A percentile compares a stretch with the other conserved stretches of the same genome.
phyloP scores from a whole-genome alignment of 1,284 basidiomycete genomes.

The Kwoniella shivajii region DNA sequence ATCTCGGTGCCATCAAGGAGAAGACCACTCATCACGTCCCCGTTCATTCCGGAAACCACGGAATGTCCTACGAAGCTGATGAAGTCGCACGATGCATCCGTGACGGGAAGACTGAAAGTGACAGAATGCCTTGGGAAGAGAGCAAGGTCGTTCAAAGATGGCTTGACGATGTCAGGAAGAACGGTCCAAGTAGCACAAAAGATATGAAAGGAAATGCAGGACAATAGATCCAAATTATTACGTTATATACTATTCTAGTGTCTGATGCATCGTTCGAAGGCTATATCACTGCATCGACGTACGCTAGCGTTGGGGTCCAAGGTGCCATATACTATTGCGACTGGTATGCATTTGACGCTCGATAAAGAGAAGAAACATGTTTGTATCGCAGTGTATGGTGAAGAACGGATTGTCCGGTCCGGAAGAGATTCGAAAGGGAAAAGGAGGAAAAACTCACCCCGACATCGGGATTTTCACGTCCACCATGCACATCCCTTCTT shows the following conservation, averaged over 20 bases:
- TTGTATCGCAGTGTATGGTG: neutral
- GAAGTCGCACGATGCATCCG: conserved; percentile 78
- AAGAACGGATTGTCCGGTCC: neutral
- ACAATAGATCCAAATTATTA: too few relatives aligned
- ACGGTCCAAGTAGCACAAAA: conserved; percentile 41
- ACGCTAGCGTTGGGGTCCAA: too few relatives aligned
- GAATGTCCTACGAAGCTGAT: conserved; percentile 55
- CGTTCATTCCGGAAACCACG: conserved; percentile 57
- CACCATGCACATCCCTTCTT: neutral
- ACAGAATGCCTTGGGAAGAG: conserved; percentile 72
- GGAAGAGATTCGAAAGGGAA: neutral
- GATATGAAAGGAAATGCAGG: conserved; percentile 32
- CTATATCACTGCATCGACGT: neutral
- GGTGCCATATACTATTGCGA: too few relatives aligned
- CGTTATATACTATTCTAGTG: too few relatives aligned
- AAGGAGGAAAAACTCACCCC: neutral
- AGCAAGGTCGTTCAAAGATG: conserved; percentile 75
- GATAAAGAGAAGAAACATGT: neutral
- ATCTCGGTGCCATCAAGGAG: conserved; percentile 53
- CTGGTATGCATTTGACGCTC: neutral
- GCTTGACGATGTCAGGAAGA: conserved; percentile 70
- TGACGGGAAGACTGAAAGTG: conserved; percentile 74
- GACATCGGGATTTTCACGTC: neutral
- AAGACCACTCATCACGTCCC: conserved; percentile 59
- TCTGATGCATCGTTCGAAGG: neutral